A percentile compares a stretch with the other conserved stretches of the same genome.
Evolutionary conservation across 306 rosid species (phyloP).

Genomic region (Sophora flavescens): DNA sequence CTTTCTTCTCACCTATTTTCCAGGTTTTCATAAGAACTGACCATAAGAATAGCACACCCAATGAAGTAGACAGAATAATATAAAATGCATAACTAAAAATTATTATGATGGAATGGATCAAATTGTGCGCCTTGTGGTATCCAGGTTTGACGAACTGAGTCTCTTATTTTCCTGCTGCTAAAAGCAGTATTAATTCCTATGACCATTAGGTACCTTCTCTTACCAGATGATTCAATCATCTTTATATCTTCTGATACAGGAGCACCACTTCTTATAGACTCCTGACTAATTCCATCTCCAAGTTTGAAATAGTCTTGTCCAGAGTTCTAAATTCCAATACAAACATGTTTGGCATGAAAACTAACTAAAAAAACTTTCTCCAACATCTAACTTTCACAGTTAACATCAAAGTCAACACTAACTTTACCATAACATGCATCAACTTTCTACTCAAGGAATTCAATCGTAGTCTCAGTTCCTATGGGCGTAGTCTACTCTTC

Average conservation of each 20-base stretch:
- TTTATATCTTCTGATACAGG: conserved; percentile 69
- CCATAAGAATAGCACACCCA: conserved; percentile 42
- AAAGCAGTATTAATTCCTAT: conserved; percentile 95
- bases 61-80: background rate
- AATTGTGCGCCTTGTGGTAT: conserved; percentile 83
- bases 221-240: conserved; percentile 54
- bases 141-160: conserved; percentile 95
- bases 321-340: conserved; percentile 63
- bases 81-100: background rate
- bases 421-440: no score
- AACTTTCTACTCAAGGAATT: no score
- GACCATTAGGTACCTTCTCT: conserved; percentile 85
- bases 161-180: conserved; percentile 97
- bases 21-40: conserved; percentile 28
- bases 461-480: no score
- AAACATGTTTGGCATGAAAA: conserved; percentile 4
- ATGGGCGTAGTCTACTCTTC: no score
- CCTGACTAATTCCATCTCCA: conserved; percentile 93
- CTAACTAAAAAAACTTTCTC: background rate
- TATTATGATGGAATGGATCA: conserved; percentile 26
- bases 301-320: conserved; percentile 87
- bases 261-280: conserved; percentile 72
- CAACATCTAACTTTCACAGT: no score
- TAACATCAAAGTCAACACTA: no score
- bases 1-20: conserved; percentile 97